phyloP scores from a whole-genome alignment of 1,284 basidiomycete genomes.

The Boletellus deceptivus region DNA sequence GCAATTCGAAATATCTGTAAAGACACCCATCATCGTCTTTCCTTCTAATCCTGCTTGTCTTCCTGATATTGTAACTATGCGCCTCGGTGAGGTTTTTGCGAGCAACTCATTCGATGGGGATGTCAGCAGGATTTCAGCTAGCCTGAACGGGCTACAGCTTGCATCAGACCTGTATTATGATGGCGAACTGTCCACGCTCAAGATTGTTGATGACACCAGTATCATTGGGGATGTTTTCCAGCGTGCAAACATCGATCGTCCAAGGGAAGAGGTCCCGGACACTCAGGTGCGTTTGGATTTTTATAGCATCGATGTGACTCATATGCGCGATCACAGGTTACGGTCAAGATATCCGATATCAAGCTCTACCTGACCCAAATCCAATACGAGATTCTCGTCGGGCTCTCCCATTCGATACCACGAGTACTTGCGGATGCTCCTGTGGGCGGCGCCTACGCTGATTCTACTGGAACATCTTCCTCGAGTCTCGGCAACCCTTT shows the following conservation, averaged over 20 bases:
- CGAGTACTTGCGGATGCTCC: slow-evolving; percentile 55
- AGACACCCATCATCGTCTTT: slow-evolving; percentile 91
- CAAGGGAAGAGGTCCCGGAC: slow-evolving; percentile 55
- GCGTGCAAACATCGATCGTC: slow-evolving; percentile 50
- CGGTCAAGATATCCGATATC: slow-evolving; percentile 85
- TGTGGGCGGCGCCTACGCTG: slow-evolving; percentile 33
- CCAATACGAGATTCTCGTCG: slow-evolving; percentile 84
- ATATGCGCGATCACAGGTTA: slow-evolving; percentile 46
- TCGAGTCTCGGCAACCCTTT: slow-evolving; percentile 6
- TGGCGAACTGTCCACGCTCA: slow-evolving; percentile 54
- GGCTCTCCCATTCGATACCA: slow-evolving; percentile 73
- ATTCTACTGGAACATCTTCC: slow-evolving; percentile 19
- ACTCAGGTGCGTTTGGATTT: slow-evolving; percentile 53
- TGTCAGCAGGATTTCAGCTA: slow-evolving; percentile 69
- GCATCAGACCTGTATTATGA: slow-evolving; percentile 64
- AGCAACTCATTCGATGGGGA: slow-evolving; percentile 73
- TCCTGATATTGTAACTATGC: slow-evolving; percentile 73
- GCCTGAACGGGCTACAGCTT: slow-evolving; percentile 84
- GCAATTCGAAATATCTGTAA: slow-evolving; percentile 88
- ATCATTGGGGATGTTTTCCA: slow-evolving; percentile 75
- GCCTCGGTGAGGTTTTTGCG: slow-evolving; percentile 88
- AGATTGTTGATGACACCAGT: slow-evolving; percentile 93
- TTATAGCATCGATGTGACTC: slow-evolving; percentile 1
- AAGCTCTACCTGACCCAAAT: slow-evolving; percentile 85
- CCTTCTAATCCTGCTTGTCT: slow-evolving; percentile 70